Evolutionary conservation across 306 rosid species (phyloP).

Genomic region (Ceratonia siliqua): DNA sequence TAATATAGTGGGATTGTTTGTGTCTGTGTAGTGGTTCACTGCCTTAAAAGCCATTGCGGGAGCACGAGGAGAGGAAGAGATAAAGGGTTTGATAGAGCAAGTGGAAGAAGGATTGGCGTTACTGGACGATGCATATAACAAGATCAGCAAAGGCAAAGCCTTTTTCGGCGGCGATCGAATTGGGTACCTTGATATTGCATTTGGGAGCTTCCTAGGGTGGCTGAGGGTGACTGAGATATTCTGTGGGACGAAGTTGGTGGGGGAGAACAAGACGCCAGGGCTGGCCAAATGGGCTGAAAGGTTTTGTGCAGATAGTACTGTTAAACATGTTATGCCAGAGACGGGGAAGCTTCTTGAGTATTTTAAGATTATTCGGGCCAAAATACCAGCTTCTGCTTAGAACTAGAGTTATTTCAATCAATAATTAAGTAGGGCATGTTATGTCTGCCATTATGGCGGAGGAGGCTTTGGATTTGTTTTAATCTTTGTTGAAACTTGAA

Average conservation of each 20-base stretch:
- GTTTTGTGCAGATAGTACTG: constrained; percentile 46
- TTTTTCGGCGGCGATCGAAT: constrained; percentile 57
- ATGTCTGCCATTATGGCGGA: neutral
- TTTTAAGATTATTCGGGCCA: constrained; percentile 30
- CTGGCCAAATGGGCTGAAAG: constrained; percentile 51
- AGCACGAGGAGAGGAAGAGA: constrained; percentile 46
- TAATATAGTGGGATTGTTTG: neutral
- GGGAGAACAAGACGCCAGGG: constrained; percentile 45
- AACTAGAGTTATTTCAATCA: neutral
- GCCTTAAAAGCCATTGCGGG: constrained; percentile 26
- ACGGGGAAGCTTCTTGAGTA: constrained; percentile 55
- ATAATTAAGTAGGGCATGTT: neutral
- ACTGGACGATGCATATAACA: constrained; percentile 52
- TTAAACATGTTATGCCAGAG: constrained; percentile 51
- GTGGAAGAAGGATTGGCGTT: constrained; percentile 30
- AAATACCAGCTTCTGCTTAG: constrained; percentile 2
- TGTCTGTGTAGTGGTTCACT: constrained; percentile 49
- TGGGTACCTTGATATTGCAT: constrained; percentile 62
- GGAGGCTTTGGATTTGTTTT: neutral
- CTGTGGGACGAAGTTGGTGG: constrained; percentile 43
- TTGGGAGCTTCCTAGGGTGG: constrained; percentile 62
- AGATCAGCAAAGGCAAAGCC: constrained; percentile 54
- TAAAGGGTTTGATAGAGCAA: constrained; percentile 35
- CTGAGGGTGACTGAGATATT: constrained; percentile 38
- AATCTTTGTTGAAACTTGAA: too few relatives aligned